Percentiles rank a stretch among this genome's conserved stretches.
Conservation (phyloP, 495 filamentous ascomycete species). For the Oidiodendron maius region DNA sequence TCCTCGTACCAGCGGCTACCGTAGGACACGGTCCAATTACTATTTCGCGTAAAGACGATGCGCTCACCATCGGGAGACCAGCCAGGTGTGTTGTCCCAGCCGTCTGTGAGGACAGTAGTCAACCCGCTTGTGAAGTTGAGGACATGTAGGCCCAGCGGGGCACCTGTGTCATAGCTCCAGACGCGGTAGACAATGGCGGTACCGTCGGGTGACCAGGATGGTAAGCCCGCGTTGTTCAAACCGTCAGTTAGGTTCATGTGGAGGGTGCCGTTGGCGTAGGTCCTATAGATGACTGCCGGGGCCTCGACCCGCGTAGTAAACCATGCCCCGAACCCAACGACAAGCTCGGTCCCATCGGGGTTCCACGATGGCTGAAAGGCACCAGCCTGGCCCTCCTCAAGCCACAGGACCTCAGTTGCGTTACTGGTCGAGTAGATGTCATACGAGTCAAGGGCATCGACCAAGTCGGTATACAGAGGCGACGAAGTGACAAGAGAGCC, state of each 20-base stretch:
- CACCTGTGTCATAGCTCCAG: slow-evolving; percentile 5
- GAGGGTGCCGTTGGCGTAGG: slow-evolving; percentile 8
- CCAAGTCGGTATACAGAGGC: slow-evolving; percentile 6
- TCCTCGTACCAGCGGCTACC: background rate
- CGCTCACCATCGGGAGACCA: slow-evolving; percentile 16
- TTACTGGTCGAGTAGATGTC: background rate
- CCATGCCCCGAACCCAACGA: slow-evolving; percentile 16
- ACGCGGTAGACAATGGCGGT: slow-evolving; percentile 5
- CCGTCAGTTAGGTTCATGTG: slow-evolving; percentile 15
- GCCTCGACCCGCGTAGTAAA: slow-evolving; percentile 8
- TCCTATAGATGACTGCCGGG: slow-evolving; percentile 3
- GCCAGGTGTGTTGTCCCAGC: slow-evolving; percentile 14
- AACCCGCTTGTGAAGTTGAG: slow-evolving; percentile 12
- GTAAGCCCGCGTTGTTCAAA: slow-evolving; percentile 16
- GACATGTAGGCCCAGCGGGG: slow-evolving; percentile 12
- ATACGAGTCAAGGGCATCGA: slow-evolving; percentile 8
- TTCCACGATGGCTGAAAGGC: slow-evolving; percentile 18
- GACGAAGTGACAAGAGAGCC: slow-evolving; percentile 13
- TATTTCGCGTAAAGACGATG: slow-evolving; percentile 20
- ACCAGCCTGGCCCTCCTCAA: slow-evolving; percentile 9
- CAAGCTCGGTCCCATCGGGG: slow-evolving; percentile 10
- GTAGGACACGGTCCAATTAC: slow-evolving; percentile 4
- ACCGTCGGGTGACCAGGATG: slow-evolving; percentile 9
- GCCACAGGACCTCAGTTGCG: too few species aligned
- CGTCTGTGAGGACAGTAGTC: slow-evolving; percentile 8